These are phyloP conservation scores for Xylariaceae sp. DNA, from an alignment of 2,329 filamentous ascomycete genomes.

Conservation along the genomic window DNA sequence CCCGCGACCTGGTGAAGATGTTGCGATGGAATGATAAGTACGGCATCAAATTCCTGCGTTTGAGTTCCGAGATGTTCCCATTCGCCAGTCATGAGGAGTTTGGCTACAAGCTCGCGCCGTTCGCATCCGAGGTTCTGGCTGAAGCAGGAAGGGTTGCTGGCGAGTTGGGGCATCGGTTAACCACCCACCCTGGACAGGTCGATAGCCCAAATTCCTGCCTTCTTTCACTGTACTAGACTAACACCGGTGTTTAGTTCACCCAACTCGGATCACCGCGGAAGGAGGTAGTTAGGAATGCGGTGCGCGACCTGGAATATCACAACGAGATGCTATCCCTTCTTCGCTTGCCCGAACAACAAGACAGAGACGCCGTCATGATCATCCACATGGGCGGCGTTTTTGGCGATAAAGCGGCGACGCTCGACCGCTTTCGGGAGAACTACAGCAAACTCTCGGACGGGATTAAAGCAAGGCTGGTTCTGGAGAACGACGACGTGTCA, in stretches of 20 bases:
- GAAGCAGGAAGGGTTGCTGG: conserved; percentile 72
- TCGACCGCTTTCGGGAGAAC: conserved; percentile 72
- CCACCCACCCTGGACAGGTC: conserved; percentile 80
- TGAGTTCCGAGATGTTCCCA: conserved; percentile 95
- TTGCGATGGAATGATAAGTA: conserved; percentile 88
- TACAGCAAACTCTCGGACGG: conserved; percentile 61
- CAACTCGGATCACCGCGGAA: conserved; percentile 79
- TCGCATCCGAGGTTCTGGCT: conserved; percentile 71
- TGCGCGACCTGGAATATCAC: conserved; percentile 84
- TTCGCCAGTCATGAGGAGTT: conserved; percentile 86
- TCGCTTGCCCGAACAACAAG: conserved; percentile 67
- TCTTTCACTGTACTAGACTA: conserved; percentile 1
- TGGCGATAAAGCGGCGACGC: conserved; percentile 74
- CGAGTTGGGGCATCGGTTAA: conserved; percentile 76
- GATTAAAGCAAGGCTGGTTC: conserved; percentile 74
- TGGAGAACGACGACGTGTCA: conserved; percentile 91
- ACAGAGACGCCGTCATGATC: conserved; percentile 90
- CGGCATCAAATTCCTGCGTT: conserved; percentile 83
- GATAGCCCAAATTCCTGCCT: conserved; percentile 1
- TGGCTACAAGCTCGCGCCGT: conserved; percentile 78
- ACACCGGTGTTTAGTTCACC: conserved; percentile 56
- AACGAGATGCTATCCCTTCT: conserved; percentile 77
- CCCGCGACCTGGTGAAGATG: conserved; percentile 78
- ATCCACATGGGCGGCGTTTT: conserved; percentile 89
- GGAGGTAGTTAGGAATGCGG: conserved; percentile 68